phyloP scores from a whole-genome alignment of 2,329 filamentous ascomycete species.

The Ophiognomonia clavigignenti-juglandacearum region DNA sequence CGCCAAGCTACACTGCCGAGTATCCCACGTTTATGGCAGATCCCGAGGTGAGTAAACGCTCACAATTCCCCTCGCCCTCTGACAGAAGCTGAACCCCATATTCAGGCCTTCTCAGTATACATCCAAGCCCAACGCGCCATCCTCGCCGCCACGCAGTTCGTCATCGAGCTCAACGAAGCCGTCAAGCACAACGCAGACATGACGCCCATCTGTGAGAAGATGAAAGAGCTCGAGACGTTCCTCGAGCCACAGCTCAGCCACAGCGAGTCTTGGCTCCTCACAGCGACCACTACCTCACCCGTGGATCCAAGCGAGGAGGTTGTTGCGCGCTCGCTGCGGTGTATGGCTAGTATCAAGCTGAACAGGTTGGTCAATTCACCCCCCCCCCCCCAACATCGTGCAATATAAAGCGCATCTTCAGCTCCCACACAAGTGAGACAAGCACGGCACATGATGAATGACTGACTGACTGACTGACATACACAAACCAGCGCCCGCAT shows the following conservation, averaged over 20 bases:
- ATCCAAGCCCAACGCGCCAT: slow-evolving; percentile 44
- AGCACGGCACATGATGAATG: no score
- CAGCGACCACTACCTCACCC: slow-evolving; percentile 28
- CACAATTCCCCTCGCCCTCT: neutral
- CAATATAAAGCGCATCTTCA: no score
- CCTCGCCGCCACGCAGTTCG: slow-evolving; percentile 40
- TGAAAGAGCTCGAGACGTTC: slow-evolving; percentile 34
- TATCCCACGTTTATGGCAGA: slow-evolving; percentile 37
- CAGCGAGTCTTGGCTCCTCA: slow-evolving; percentile 30
- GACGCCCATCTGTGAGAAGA: slow-evolving; percentile 33
- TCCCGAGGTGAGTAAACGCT: slow-evolving; percentile 28
- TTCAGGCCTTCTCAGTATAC: slow-evolving; percentile 37
- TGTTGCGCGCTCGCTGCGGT: slow-evolving; percentile 37
- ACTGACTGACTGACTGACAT: no score
- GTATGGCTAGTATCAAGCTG: slow-evolving; percentile 44
- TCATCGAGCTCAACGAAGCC: slow-evolving; percentile 40
- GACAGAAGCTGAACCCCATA: neutral
- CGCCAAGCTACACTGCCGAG: slow-evolving; percentile 39
- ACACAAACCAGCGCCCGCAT: slow-evolving; percentile 39
- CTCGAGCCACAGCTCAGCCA: slow-evolving; percentile 33
- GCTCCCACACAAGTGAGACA: no score
- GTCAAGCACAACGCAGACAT: slow-evolving; percentile 33
- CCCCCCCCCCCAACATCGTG: neutral
- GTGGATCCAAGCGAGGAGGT: slow-evolving; percentile 34
- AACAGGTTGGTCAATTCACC: slow-evolving; percentile 34